These are phyloP conservation scores for Glarea lozoyensis DNA, from an alignment of 495 filamentous ascomycete species.

Conservation along the genomic window DNA sequence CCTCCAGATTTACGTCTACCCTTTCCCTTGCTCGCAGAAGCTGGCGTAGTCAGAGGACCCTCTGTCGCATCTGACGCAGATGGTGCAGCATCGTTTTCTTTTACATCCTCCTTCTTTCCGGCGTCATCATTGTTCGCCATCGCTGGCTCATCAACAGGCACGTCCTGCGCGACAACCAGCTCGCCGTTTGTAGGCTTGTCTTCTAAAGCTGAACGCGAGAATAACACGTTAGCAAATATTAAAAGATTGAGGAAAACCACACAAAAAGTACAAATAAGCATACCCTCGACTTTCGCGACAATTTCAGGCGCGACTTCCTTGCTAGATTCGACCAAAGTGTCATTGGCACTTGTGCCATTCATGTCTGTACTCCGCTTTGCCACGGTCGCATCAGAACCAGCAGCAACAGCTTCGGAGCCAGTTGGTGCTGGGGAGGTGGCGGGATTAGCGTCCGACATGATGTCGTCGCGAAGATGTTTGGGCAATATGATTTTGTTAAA, in stretches of 20 bases:
- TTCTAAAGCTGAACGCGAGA: constrained; percentile 12
- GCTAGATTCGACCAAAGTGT: too few species aligned
- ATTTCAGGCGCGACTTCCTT: constrained; percentile 15
- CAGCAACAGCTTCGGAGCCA: constrained; percentile 21
- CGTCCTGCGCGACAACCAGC: constrained; percentile 5
- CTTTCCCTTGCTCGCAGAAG: constrained; percentile 33
- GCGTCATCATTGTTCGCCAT: constrained; percentile 3
- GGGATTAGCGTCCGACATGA: constrained; percentile 15
- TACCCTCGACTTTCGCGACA: constrained; percentile 7
- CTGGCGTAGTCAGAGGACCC: constrained; percentile 18
- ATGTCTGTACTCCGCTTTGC: constrained; percentile 10
- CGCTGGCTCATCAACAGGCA: constrained; percentile 11
- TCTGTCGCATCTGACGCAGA: constrained; percentile 21
- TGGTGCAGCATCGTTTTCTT: constrained; percentile 16
- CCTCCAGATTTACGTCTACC: constrained; percentile 54
- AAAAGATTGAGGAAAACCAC: not conserved
- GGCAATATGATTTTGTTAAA: not conserved
- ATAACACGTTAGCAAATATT: constrained; percentile 7
- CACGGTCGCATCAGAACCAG: constrained; percentile 20
- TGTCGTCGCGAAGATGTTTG: constrained; percentile 14
- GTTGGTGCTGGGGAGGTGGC: constrained; percentile 10
- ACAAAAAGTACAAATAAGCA: constrained; percentile 4
- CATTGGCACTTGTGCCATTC: too few species aligned
- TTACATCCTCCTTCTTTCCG: constrained; percentile 14
- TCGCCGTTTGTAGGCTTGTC: constrained; percentile 9